These are phyloP conservation scores for Streptanthus diversifolius DNA, from an alignment of 345 rosid genomes.

Conservation along the genomic window DNA sequence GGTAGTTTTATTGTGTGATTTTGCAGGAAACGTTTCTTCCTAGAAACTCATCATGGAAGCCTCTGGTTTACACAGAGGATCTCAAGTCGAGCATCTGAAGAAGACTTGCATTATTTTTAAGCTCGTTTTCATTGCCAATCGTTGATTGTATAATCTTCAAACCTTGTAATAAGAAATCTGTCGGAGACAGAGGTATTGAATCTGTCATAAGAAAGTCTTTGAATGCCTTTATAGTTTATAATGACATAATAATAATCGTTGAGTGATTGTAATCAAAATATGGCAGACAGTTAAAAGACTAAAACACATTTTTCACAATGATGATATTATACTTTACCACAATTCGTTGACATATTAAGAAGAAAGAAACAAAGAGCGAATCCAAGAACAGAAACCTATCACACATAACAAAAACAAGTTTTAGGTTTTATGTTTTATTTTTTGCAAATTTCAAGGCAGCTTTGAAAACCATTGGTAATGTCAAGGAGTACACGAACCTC, in stretches of 20 bases:
- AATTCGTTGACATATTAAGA: background rate
- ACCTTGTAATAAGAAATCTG: background rate
- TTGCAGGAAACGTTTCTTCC: slow-evolving; percentile 76
- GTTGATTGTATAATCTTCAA: background rate
- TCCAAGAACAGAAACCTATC: background rate
- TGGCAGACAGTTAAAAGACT: background rate
- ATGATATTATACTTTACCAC: background rate
- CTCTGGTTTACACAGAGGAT: slow-evolving; percentile 44
- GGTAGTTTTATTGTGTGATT: background rate
- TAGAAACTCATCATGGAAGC: slow-evolving; percentile 55
- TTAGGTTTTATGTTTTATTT: background rate
- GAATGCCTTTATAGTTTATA: background rate
- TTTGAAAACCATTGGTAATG: slow-evolving; percentile 44
- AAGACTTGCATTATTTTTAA: background rate
- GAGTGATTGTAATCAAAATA: background rate
- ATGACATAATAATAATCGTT: background rate
- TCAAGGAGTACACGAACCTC: slow-evolving; percentile 1
- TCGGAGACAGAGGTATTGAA: background rate
- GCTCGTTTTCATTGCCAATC: background rate
- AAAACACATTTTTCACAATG: background rate
- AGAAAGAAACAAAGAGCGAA: background rate
- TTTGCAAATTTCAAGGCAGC: slow-evolving; percentile 35
- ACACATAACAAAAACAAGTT: background rate
- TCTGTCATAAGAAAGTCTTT: background rate
- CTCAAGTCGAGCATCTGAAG: slow-evolving; percentile 43